Percentiles rank a stretch among this genome's conserved stretches.
These are phyloP conservation scores for Gnetum montanum DNA, from an alignment of 75 land plant species.

Conservation along the genomic window DNA sequence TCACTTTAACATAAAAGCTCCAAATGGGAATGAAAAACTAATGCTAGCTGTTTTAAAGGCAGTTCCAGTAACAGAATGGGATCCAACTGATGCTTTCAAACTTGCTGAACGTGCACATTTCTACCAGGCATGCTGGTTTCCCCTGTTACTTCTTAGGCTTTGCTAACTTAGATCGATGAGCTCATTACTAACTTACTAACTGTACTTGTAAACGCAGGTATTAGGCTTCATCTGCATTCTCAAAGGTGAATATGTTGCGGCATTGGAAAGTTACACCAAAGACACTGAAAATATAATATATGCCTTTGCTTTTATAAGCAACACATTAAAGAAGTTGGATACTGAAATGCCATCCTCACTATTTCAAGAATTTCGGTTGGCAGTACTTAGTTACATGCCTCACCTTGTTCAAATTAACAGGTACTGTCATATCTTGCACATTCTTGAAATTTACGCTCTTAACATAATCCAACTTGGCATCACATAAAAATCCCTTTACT, in stretches of 20 bases:
- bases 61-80: slow-evolving; percentile 69
- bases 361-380: slow-evolving; percentile 42
- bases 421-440: slow-evolving; percentile 19
- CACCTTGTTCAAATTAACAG: slow-evolving; percentile 69
- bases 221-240: slow-evolving; percentile 61
- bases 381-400: slow-evolving; percentile 62
- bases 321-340: slow-evolving; percentile 25
- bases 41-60: slow-evolving; percentile 58
- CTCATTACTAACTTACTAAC: too few relatives aligned
- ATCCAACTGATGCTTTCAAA: slow-evolving; percentile 42
- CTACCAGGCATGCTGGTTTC: slow-evolving; percentile 71
- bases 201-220: too few relatives aligned
- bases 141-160: not conserved
- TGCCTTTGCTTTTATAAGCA: slow-evolving; percentile 74
- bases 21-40: slow-evolving; percentile 53
- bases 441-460: too few relatives aligned
- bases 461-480: too few relatives aligned
- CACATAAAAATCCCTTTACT: too few relatives aligned
- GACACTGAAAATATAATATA: slow-evolving; percentile 59
- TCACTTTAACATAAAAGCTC: not conserved
- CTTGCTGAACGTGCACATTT: slow-evolving; percentile 58
- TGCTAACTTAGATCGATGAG: not conserved
- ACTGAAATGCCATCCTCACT: slow-evolving; percentile 17
- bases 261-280: slow-evolving; percentile 80
- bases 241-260: slow-evolving; percentile 56